Conservation (phyloP, 2,329 filamentous ascomycete genomes). For the Neopestalotiopsis sp. region DNA sequence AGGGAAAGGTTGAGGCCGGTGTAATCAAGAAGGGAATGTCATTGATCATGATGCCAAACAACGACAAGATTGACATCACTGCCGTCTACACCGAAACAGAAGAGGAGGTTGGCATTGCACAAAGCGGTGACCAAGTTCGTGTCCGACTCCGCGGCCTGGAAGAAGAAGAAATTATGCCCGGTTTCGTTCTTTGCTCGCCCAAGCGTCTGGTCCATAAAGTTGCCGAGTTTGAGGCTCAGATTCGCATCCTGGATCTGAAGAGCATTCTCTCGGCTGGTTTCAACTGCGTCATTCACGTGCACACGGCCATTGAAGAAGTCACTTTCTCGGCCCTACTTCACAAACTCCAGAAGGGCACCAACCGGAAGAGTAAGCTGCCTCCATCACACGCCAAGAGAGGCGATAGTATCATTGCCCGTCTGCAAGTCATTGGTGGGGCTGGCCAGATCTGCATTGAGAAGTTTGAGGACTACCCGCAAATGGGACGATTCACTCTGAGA, state of each 20-base stretch:
- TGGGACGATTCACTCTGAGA: constrained; percentile 88
- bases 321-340: constrained; percentile 88
- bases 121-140: constrained; percentile 94
- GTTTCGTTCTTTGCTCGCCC: constrained; percentile 94
- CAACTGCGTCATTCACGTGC: constrained; percentile 97
- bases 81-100: constrained; percentile 95
- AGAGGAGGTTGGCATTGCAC: constrained; percentile 82
- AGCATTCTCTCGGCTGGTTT: constrained; percentile 92
- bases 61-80: constrained; percentile 77
- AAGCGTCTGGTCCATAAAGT: constrained; percentile 95
- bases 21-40: constrained; percentile 88
- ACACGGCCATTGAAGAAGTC: constrained; percentile 96
- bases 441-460: constrained; percentile 90
- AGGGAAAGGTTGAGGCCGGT: constrained; percentile 96
- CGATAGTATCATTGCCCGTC: constrained; percentile 86
- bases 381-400: constrained; percentile 87
- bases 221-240: constrained; percentile 90
- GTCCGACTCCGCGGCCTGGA: constrained; percentile 92
- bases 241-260: constrained; percentile 93
- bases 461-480: constrained; percentile 95
- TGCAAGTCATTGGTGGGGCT: constrained; percentile 85
- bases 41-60: constrained; percentile 96
- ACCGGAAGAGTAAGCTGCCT: constrained; percentile 89
- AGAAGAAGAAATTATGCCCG: constrained; percentile 94
- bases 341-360: constrained; percentile 94